A percentile compares a stretch with the other conserved stretches of the same genome.
phyloP scores from a whole-genome alignment of 169 alveolate genomes.

The Neospora caninum region DNA sequence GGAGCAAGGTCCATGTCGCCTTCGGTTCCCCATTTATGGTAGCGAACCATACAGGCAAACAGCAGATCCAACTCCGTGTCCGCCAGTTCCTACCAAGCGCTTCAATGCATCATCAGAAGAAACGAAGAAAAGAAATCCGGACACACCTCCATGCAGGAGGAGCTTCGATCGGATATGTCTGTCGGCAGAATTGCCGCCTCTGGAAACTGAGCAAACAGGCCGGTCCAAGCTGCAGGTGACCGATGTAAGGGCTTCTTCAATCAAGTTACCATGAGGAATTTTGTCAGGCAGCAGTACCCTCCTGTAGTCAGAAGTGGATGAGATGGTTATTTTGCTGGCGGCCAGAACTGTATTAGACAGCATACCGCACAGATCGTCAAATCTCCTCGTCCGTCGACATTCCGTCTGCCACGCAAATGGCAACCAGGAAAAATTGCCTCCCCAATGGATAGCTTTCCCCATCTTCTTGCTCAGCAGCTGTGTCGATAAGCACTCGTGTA shows the following conservation, averaged over 20 bases:
- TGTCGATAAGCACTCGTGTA: no score
- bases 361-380: background rate
- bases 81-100: background rate
- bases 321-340: background rate
- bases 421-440: conserved; percentile 27
- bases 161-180: background rate
- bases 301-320: background rate
- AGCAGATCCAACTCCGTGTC: background rate
- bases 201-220: background rate
- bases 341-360: background rate
- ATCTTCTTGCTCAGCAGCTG: background rate
- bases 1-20: background rate
- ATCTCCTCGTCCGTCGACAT: background rate
- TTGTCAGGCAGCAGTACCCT: conserved; percentile 18
- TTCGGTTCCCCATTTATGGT: background rate
- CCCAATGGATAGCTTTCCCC: conserved; percentile 18
- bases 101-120: no score
- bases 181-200: background rate
- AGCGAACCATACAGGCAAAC: background rate
- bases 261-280: conserved; percentile 31
- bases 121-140: no score
- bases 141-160: conserved; percentile 3
- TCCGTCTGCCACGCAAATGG: conserved; percentile 34
- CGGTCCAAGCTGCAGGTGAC: background rate
- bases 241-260: background rate